Evolutionary conservation across 257 asterid species (phyloP).

Genomic region (Scutellaria baicalensis): DNA sequence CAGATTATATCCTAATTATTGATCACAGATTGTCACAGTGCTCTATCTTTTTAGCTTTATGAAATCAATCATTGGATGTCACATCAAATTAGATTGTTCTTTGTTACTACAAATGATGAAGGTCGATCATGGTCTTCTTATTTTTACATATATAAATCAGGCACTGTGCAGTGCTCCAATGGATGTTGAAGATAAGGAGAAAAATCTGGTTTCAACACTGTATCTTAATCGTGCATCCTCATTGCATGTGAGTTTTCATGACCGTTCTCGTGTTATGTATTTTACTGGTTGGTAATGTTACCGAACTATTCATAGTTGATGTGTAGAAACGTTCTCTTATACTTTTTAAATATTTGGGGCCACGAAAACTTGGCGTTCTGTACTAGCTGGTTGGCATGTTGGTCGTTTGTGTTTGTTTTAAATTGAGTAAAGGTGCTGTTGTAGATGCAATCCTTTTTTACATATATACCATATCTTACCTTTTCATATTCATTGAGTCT

Average conservation of each 20-base stretch:
- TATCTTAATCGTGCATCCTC: constrained; percentile 89
- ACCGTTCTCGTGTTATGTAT: constrained; percentile 1
- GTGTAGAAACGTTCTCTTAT: neutral
- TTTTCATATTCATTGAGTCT: neutral
- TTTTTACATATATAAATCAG: constrained; percentile 31
- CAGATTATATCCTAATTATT: neutral
- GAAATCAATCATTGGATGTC: neutral
- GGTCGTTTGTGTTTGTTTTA: neutral
- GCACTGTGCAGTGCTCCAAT: constrained; percentile 73
- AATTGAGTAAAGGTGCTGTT: neutral
- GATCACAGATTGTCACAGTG: neutral
- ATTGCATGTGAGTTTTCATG: constrained; percentile 54
- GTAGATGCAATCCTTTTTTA: neutral
- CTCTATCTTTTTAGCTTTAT: neutral
- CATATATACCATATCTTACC: neutral
- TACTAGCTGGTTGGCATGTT: neutral
- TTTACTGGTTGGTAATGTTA: neutral
- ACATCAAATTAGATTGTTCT: neutral
- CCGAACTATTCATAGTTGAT: neutral
- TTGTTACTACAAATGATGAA: neutral
- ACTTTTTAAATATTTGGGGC: constrained; percentile 1
- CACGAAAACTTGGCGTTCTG: neutral
- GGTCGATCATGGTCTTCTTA: neutral
- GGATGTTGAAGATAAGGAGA: constrained; percentile 45
- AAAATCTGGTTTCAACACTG: constrained; percentile 49